Conservation (phyloP, 2,329 filamentous ascomycete species). For the Pleomassaria siparia region DNA sequence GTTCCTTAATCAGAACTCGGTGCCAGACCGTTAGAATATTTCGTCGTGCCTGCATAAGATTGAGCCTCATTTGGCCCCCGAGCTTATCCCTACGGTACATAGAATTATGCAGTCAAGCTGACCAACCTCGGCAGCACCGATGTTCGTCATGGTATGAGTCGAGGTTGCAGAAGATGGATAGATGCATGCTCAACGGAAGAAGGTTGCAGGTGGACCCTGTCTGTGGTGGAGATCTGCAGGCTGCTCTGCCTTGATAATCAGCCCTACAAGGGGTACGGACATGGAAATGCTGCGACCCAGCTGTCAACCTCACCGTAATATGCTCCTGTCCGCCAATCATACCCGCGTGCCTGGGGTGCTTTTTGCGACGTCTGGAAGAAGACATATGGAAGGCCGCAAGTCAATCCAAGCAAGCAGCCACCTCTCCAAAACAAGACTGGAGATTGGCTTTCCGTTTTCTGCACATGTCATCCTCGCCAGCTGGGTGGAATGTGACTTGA, state of each 20-base stretch:
- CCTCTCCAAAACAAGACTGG: too few species aligned
- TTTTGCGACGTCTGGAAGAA: too few species aligned
- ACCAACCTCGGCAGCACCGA: slow-evolving; percentile 4
- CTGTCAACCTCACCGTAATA: not conserved
- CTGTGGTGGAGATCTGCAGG: not conserved
- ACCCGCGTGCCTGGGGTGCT: too few species aligned
- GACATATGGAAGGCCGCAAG: too few species aligned
- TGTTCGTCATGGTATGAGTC: not conserved
- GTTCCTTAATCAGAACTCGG: slow-evolving; percentile 3
- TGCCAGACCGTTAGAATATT: not conserved
- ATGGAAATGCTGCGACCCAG: not conserved
- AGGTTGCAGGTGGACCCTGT: not conserved
- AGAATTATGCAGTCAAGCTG: too few species aligned
- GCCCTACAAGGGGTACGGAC: not conserved
- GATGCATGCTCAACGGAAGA: not conserved
- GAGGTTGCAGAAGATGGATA: not conserved
- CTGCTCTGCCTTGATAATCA: not conserved
- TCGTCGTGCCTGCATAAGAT: slow-evolving; percentile 12
- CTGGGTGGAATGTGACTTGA: too few species aligned
- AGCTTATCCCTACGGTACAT: not conserved
- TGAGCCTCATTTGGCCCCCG: not conserved
- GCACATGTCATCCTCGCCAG: too few species aligned
- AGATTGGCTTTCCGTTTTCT: too few species aligned
- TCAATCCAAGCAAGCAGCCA: too few species aligned
- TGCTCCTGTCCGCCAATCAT: not conserved